Evolutionary conservation across 2,329 filamentous ascomycete genomes (phyloP).

Genomic region (Colletotrichum chlorophyti): DNA sequence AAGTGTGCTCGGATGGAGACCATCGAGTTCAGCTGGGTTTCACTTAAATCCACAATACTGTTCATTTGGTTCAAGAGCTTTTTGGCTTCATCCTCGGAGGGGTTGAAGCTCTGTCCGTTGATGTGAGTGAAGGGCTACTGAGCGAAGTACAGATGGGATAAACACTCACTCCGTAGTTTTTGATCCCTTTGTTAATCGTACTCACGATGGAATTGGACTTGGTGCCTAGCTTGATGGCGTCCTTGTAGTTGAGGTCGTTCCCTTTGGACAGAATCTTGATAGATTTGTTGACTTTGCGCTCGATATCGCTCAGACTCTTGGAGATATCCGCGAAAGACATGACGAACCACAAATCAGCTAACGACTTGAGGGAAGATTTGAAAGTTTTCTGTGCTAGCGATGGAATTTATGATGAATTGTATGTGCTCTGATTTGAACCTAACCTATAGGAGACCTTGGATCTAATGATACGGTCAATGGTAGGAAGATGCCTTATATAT

Average conservation of each 20-base stretch:
- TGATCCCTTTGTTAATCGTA: constrained; percentile 18
- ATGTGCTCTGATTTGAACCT: neutral
- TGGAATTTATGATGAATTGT: neutral
- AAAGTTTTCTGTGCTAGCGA: too few species aligned
- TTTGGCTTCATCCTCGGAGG: constrained; percentile 15
- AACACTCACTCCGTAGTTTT: constrained; percentile 6
- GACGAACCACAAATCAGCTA: too few species aligned
- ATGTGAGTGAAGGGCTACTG: neutral
- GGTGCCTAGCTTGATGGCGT: constrained; percentile 19
- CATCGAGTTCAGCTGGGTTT: constrained; percentile 13
- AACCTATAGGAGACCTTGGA: too few species aligned
- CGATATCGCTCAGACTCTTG: constrained; percentile 24
- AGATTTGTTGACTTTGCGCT: constrained; percentile 21
- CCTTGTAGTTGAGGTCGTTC: constrained; percentile 18
- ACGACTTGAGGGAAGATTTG: too few species aligned
- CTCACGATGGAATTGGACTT: constrained; percentile 18
- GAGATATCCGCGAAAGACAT: constrained; percentile 24
- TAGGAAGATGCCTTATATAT: too few species aligned
- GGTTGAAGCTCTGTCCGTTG: neutral
- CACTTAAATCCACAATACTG: constrained; percentile 10
- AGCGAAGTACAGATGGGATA: too few species aligned
- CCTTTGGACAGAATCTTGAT: constrained; percentile 22
- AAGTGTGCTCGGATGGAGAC: constrained; percentile 7
- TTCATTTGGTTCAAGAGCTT: constrained; percentile 14
- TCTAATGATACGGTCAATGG: too few species aligned